Conservation (phyloP, 2,329 filamentous ascomycete genomes). For the Aureobasidium lini region DNA sequence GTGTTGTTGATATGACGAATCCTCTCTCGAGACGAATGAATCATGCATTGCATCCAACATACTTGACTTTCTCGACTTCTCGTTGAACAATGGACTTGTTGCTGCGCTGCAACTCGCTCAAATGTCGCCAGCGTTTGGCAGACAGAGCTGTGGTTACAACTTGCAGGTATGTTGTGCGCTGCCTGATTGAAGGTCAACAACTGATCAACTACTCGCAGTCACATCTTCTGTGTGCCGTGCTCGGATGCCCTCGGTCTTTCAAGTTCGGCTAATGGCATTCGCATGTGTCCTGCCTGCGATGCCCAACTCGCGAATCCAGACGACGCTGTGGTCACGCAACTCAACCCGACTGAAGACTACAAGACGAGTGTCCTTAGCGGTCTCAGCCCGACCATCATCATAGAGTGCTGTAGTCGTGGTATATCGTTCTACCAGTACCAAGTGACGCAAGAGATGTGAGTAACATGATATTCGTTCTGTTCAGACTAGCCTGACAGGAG, state of each 20-base stretch:
- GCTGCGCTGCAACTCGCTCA: constrained; percentile 72
- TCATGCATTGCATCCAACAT: not conserved
- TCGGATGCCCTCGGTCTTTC: constrained; percentile 58
- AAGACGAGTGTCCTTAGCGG: constrained; percentile 82
- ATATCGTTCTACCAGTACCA: constrained; percentile 85
- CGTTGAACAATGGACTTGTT: constrained; percentile 57
- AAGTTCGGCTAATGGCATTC: constrained; percentile 39
- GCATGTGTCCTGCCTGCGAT: constrained; percentile 69
- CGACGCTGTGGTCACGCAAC: constrained; percentile 62
- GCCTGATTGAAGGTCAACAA: not conserved
- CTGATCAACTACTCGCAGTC: constrained; percentile 42
- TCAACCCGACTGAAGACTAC: constrained; percentile 81
- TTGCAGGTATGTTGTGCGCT: constrained; percentile 57
- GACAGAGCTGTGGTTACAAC: constrained; percentile 77
- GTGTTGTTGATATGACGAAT: no score
- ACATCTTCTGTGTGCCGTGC: constrained; percentile 78
- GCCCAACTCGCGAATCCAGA: constrained; percentile 61
- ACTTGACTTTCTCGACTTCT: not conserved
- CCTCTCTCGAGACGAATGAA: not conserved
- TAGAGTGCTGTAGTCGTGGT: constrained; percentile 77
- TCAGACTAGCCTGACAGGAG: not conserved
- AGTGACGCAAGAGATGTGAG: constrained; percentile 71
- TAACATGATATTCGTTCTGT: not conserved
- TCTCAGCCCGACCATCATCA: constrained; percentile 69
- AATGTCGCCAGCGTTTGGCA: constrained; percentile 62